phyloP scores from a whole-genome alignment of 2,329 filamentous ascomycete genomes.

The Pseudogymnoascus sp. region DNA sequence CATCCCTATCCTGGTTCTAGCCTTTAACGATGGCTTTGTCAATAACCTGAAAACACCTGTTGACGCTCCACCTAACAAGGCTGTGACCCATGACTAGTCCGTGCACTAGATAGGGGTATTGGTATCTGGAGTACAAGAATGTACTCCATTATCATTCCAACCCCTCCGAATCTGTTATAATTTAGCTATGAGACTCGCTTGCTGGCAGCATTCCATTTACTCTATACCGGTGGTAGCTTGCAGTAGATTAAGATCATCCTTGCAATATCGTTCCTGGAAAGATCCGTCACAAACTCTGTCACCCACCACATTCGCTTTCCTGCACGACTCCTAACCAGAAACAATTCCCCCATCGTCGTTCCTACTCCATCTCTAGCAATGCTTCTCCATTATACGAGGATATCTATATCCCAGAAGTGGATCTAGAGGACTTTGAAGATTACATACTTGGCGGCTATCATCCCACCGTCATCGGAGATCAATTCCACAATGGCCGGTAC shows the following conservation, averaged over 20 bases:
- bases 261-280: background rate
- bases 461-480: slow-evolving; percentile 34
- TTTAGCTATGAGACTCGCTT: background rate
- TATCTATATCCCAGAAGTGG: background rate
- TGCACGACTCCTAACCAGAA: background rate
- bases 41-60: background rate
- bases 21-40: background rate
- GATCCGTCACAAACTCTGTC: background rate
- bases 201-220: background rate
- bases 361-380: background rate
- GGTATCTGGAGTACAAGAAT: background rate
- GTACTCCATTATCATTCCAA: background rate
- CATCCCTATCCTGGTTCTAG: background rate
- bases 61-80: background rate
- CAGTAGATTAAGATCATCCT: background rate
- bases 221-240: background rate
- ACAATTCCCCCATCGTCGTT: background rate
- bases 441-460: slow-evolving; percentile 33
- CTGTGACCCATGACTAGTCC: background rate
- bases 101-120: background rate
- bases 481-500: slow-evolving; percentile 34
- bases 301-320: background rate
- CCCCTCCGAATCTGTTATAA: background rate
- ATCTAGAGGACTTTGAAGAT: slow-evolving; percentile 7
- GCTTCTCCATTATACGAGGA: background rate